Percentiles rank a stretch among this genome's conserved stretches.
These are phyloP conservation scores for Sodiomyces alkalinus DNA, from an alignment of 2,329 filamentous ascomycete species.

Conservation along the genomic window DNA sequence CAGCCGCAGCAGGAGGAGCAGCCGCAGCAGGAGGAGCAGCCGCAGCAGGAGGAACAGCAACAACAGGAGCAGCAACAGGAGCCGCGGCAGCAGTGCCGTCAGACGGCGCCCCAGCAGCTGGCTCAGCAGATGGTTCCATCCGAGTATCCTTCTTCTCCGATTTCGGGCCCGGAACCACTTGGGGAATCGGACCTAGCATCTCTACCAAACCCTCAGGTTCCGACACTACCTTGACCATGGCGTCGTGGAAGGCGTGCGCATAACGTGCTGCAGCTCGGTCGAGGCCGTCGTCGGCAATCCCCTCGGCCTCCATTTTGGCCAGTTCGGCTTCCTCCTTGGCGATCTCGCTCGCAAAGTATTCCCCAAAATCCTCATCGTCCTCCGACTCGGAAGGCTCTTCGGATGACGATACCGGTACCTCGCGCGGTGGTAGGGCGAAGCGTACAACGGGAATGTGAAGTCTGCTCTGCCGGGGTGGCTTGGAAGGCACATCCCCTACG, in stretches of 20 bases:
- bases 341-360: slow-evolving; percentile 39
- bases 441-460: slow-evolving; percentile 17
- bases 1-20: no score
- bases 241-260: slow-evolving; percentile 30
- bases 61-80: not conserved
- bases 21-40: not conserved
- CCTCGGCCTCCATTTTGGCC: slow-evolving; percentile 28
- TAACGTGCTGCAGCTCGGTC: slow-evolving; percentile 29
- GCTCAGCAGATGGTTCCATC: no score
- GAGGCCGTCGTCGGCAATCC: slow-evolving; percentile 19
- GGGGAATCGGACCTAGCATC: slow-evolving; percentile 25
- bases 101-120: no score
- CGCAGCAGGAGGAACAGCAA: not conserved
- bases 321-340: slow-evolving; percentile 33
- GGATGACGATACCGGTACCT: slow-evolving; percentile 12
- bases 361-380: slow-evolving; percentile 43
- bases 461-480: slow-evolving; percentile 10
- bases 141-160: not conserved
- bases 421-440: slow-evolving; percentile 24
- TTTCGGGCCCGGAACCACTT: not conserved
- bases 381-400: slow-evolving; percentile 35
- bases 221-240: slow-evolving; percentile 29
- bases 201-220: slow-evolving; percentile 26
- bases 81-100: no score
- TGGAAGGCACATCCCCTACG: no score